Evolutionary conservation across 2,329 filamentous ascomycete species (phyloP).

Genomic region (Fusarium euwallaceae): DNA sequence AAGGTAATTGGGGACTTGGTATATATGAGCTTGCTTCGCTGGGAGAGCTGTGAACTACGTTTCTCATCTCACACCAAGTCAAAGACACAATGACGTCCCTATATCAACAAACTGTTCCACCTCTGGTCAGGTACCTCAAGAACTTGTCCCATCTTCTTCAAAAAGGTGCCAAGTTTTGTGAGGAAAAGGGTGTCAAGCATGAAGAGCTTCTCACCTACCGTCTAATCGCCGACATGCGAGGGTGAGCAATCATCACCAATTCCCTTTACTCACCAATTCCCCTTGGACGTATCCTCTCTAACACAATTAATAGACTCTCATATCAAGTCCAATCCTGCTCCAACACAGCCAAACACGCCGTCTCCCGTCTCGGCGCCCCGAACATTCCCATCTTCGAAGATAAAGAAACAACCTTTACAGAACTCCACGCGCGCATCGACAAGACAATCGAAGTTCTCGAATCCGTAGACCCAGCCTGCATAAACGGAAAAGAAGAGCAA

Average conservation of each 20-base stretch:
- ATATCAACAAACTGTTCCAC: constrained; percentile 44
- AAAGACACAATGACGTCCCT: constrained; percentile 37
- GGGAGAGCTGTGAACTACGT: not conserved
- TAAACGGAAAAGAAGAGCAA: constrained; percentile 41
- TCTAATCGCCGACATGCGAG: constrained; percentile 41
- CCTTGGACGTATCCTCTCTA: not conserved
- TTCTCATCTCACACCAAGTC: not conserved
- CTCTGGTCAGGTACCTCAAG: constrained; percentile 47
- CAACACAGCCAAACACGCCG: constrained; percentile 42
- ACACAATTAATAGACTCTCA: constrained; percentile 21
- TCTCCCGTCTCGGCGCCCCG: constrained; percentile 32
- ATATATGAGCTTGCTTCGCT: not conserved
- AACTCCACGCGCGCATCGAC: constrained; percentile 48
- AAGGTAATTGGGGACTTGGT: not conserved
- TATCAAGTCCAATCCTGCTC: constrained; percentile 45
- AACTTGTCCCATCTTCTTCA: constrained; percentile 42
- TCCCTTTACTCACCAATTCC: not conserved
- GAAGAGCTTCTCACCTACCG: constrained; percentile 38
- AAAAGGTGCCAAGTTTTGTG: constrained; percentile 34
- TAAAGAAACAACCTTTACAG: constrained; percentile 48
- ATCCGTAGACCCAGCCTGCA: constrained; percentile 36
- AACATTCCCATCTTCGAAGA: constrained; percentile 36
- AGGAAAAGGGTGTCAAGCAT: constrained; percentile 38
- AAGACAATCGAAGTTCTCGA: constrained; percentile 49
- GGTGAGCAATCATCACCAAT: constrained; percentile 8